phyloP scores from a whole-genome alignment of 1,139 yeast species.

The Debaryomycetaceae sp. region DNA sequence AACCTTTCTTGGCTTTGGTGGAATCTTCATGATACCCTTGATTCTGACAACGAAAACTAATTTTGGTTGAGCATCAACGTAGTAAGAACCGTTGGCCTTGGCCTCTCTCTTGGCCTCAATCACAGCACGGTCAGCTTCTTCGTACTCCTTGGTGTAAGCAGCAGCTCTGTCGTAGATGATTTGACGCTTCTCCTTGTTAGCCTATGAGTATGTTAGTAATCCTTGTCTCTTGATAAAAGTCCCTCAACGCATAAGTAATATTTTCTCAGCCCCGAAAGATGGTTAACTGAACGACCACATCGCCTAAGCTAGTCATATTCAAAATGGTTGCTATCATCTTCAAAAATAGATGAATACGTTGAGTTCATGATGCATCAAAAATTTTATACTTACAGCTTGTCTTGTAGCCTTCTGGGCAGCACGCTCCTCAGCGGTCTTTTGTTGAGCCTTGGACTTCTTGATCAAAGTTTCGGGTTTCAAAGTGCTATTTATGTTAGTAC shows the following conservation, averaged over 20 bases:
- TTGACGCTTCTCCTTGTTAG: slow-evolving; percentile 88
- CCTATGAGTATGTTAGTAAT: slow-evolving; percentile 49
- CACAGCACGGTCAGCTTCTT: slow-evolving; percentile 90
- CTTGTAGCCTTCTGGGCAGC: slow-evolving; percentile 85
- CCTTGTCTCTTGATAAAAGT: slow-evolving; percentile 2
- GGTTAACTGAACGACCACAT: slow-evolving; percentile 96
- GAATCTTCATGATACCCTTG: slow-evolving; percentile 99
- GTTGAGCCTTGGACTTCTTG: slow-evolving; percentile 91
- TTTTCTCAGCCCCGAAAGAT: slow-evolving; percentile 98
- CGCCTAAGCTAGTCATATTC: slow-evolving; percentile 79
- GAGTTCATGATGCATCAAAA: not conserved
- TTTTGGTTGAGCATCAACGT: slow-evolving; percentile 96
- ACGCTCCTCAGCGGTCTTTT: slow-evolving; percentile 81
- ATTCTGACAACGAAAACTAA: slow-evolving; percentile 97
- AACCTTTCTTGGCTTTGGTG: slow-evolving; percentile 99
- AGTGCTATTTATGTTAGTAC: slow-evolving; percentile 43
- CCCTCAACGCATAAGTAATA: slow-evolving; percentile 5
- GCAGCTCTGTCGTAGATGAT: slow-evolving; percentile 97
- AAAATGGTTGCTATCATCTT: slow-evolving; percentile 61
- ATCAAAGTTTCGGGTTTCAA: slow-evolving; percentile 88
- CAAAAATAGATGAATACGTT: slow-evolving; percentile 23
- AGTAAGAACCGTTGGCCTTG: slow-evolving; percentile 93
- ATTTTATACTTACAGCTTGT: slow-evolving; percentile 75
- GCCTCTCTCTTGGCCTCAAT: slow-evolving; percentile 94
- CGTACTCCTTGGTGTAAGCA: slow-evolving; percentile 96